Evolutionary conservation across 176 grass and related monocot species (phyloP).

Genomic region (Eragrostis curvula): DNA sequence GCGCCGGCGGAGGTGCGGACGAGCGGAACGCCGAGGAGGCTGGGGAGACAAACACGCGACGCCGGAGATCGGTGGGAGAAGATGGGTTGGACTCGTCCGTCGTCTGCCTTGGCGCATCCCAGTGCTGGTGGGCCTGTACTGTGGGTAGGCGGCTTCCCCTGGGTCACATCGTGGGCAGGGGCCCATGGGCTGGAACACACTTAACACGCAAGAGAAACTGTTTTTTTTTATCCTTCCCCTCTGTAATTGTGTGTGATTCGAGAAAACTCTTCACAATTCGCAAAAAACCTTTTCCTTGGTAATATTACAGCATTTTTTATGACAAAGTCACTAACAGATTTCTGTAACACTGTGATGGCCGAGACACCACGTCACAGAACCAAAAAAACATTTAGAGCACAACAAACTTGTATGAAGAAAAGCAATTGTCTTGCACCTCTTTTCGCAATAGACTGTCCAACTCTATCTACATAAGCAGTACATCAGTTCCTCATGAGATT

Average conservation of each 20-base stretch:
- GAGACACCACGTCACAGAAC: neutral
- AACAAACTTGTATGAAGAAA: neutral
- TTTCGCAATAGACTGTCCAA: neutral
- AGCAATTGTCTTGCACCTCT: neutral
- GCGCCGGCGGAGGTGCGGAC: neutral
- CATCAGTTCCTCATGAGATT: neutral
- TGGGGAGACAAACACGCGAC: neutral
- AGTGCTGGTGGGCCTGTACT: neutral
- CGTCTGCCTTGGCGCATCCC: neutral
- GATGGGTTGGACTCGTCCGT: neutral
- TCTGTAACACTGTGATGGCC: neutral
- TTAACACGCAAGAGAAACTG: too few relatives aligned
- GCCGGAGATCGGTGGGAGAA: neutral
- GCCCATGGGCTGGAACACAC: neutral
- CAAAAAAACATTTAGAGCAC: neutral
- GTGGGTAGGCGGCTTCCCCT: neutral
- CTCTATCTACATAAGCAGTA: slow-evolving; percentile 25
- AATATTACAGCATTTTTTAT: too few relatives aligned
- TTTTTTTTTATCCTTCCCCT: neutral
- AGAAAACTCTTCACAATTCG: neutral
- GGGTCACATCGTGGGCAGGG: neutral
- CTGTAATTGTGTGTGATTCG: too few relatives aligned
- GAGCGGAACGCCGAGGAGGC: slow-evolving; percentile 12
- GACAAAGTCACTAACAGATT: neutral
- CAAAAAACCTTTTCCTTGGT: neutral